A percentile compares a stretch with the other conserved stretches of the same genome.
These are phyloP conservation scores for Thielaviopsis populi DNA, from an alignment of 2,329 filamentous ascomycete genomes.

Conservation along the genomic window DNA sequence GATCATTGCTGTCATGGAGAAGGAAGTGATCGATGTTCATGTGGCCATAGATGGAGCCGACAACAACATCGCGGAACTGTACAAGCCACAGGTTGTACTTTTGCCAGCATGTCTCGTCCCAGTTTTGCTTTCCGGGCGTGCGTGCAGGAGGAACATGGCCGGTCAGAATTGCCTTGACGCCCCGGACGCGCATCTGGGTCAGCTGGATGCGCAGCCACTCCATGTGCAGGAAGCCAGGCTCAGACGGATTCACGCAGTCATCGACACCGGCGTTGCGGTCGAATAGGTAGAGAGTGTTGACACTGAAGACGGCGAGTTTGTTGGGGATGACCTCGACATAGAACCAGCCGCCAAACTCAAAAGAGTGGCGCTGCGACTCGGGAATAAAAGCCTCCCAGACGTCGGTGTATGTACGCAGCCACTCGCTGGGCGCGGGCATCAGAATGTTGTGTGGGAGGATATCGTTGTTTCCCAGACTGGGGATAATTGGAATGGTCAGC, in stretches of 20 bases:
- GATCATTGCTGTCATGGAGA: slow-evolving; percentile 67
- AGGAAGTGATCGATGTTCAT: slow-evolving; percentile 99
- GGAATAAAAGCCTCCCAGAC: slow-evolving; percentile 84
- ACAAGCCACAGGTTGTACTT: slow-evolving; percentile 85
- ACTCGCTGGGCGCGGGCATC: slow-evolving; percentile 67
- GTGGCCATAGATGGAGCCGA: slow-evolving; percentile 70
- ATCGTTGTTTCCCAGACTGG: slow-evolving; percentile 93
- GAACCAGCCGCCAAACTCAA: slow-evolving; percentile 89
- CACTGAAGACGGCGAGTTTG: slow-evolving; percentile 73
- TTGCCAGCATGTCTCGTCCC: slow-evolving; percentile 98
- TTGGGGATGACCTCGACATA: slow-evolving; percentile 80
- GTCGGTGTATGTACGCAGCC: slow-evolving; percentile 60
- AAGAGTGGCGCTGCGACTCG: slow-evolving; percentile 79
- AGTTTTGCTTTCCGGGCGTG: slow-evolving; percentile 68
- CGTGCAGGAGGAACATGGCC: slow-evolving; percentile 88
- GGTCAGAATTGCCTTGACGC: slow-evolving; percentile 88
- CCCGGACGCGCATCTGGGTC: slow-evolving; percentile 61
- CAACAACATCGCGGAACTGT: slow-evolving; percentile 81
- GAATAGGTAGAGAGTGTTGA: slow-evolving; percentile 96
- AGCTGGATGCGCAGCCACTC: slow-evolving; percentile 91
- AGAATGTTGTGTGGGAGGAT: slow-evolving; percentile 96
- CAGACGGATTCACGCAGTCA: slow-evolving; percentile 61
- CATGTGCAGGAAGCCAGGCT: slow-evolving; percentile 88
- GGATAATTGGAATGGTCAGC: slow-evolving; percentile 64
- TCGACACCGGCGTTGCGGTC: slow-evolving; percentile 86